Base-by-base conservation (phyloP, 164 flowering plant species). In the Sedum album region DNA sequence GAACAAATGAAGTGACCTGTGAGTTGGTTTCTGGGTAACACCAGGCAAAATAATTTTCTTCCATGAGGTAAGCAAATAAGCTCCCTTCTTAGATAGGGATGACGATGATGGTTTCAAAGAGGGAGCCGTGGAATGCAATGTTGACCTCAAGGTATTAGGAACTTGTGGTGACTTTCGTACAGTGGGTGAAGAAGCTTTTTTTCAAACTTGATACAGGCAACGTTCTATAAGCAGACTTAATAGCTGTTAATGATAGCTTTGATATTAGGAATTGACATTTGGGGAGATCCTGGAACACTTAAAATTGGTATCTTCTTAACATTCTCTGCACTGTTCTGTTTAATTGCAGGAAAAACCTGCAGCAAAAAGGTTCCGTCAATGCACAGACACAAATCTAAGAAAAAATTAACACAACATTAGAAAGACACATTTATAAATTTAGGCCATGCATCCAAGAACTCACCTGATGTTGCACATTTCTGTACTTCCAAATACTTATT, bases 401-500 rank as follows among this genome's bases (percentile, higher is more conserved):
- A 25, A 31, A 14, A 26, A n/a, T n/a, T n/a, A n/a, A n/a, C n/a
- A n/a, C n/a, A n/a, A n/a, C n/a, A n/a, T n/a, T n/a, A n/a, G n/a
- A n/a, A n/a, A n/a, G n/a, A n/a, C n/a, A n/a, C n/a, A n/a, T n/a
- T n/a, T n/a, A n/a, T n/a, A n/a, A n/a, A n/a, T n/a, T n/a, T n/a
- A n/a, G n/a, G n/a, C n/a, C n/a, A n/a, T n/a, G n/a, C n/a, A n/a
- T n/a, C n/a, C n/a, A n/a, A n/a, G n/a, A n/a, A n/a, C n/a, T n/a
- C n/a, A n/a, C 95, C 98, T 1, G 93, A 91, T 4, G 95, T 90
- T 2, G 91, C 84, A 75, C 86, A 86, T 86, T 85, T 93, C 78
- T 78, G 95, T 38, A 85, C 98, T 81, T 92, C 95, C 85, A 90
- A 74, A 71, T 93, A 88, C 84, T 88, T 90, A 41, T 90, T 88